These are phyloP conservation scores for Taxillus chinensis DNA, from an alignment of 164 flowering plant genomes.

Conservation along the genomic window DNA sequence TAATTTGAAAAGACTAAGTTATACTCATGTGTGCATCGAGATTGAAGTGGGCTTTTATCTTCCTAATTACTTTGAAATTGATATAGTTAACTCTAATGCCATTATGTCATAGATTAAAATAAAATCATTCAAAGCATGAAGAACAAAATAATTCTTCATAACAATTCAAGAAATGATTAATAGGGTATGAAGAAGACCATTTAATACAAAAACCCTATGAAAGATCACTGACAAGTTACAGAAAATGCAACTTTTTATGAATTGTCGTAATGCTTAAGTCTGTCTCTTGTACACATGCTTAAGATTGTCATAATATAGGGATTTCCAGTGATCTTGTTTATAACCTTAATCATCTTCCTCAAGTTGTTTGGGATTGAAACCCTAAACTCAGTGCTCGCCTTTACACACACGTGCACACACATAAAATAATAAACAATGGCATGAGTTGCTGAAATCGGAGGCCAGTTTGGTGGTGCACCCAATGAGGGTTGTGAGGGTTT, in stretches of 20 bases:
- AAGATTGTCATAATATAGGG: no score
- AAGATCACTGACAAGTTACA: no score
- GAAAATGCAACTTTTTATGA: no score
- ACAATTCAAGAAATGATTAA: neutral
- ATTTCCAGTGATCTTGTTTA: constrained; percentile 73
- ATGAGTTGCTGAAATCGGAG: neutral
- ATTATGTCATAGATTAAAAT: neutral
- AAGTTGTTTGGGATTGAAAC: constrained; percentile 39
- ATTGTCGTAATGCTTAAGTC: no score
- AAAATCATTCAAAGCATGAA: neutral
- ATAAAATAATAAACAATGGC: neutral
- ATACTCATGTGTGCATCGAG: no score
- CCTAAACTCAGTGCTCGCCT: constrained; percentile 57
- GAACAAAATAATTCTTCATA: neutral
- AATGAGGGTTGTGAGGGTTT: neutral
- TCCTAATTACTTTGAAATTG: no score
- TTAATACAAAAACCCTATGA: no score
- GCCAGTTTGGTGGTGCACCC: no score
- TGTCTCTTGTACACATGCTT: no score
- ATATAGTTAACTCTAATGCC: no score
- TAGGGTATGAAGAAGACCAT: neutral
- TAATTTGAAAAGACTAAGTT: no score
- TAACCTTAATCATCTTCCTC: constrained; percentile 53
- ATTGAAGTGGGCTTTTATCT: no score
- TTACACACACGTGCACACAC: constrained; percentile 10